A percentile compares a stretch with the other conserved stretches of the same genome.
Evolutionary conservation across 2,329 filamentous ascomycete species (phyloP).

Genomic region (Phyllosticta citriasiana): DNA sequence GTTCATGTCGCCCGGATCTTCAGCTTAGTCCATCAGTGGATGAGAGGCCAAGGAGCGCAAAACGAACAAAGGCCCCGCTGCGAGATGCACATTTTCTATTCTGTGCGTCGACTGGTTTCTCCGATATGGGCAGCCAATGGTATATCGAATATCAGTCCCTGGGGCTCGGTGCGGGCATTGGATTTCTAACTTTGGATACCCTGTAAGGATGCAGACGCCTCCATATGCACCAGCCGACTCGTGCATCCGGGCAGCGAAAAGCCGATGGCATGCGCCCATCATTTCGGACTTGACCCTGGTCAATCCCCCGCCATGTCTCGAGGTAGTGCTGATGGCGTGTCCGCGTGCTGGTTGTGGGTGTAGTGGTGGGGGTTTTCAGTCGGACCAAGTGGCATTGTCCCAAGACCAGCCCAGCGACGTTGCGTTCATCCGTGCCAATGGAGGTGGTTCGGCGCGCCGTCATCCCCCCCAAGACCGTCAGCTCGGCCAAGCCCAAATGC

Average conservation of each 20-base stretch:
- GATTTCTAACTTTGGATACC: background rate
- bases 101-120: background rate
- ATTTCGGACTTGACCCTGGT: background rate
- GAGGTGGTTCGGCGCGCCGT: background rate
- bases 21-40: background rate
- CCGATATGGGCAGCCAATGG: background rate
- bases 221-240: background rate
- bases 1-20: background rate
- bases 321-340: background rate
- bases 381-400: background rate
- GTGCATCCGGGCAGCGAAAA: background rate
- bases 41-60: background rate
- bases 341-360: background rate
- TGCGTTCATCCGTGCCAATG: background rate
- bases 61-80: background rate
- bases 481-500: background rate
- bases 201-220: background rate
- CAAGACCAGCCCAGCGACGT: background rate
- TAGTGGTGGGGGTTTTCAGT: background rate
- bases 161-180: background rate
- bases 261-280: background rate
- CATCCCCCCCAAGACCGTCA: background rate
- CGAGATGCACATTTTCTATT: background rate
- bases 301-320: background rate
- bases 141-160: background rate